These are phyloP conservation scores for Dactylis glomerata DNA, from an alignment of 176 grass and related monocot species.

Conservation along the genomic window DNA sequence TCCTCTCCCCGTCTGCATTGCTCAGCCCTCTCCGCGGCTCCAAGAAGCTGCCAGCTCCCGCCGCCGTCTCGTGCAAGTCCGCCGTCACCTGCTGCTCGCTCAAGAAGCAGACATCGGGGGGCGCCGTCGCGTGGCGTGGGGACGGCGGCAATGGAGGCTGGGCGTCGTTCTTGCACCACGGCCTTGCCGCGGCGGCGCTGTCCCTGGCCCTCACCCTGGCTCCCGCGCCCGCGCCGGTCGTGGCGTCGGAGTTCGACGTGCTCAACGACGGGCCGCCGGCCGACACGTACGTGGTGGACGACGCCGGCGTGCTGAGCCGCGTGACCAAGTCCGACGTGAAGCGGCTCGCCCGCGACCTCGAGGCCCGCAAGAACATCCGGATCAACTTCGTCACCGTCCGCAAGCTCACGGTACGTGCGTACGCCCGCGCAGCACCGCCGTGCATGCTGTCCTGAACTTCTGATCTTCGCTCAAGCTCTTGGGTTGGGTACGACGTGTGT, in stretches of 20 bases:
- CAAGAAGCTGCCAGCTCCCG: conserved; percentile 26
- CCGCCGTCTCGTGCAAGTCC: conserved; percentile 22
- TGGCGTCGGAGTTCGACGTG: conserved; percentile 91
- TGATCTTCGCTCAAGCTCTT: neutral
- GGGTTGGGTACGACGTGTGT: neutral
- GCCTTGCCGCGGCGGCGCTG: conserved; percentile 65
- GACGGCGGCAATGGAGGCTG: conserved; percentile 29
- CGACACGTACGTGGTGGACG: conserved; percentile 82
- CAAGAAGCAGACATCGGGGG: conserved; percentile 19
- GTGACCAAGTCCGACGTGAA: conserved; percentile 94
- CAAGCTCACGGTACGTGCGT: conserved; percentile 73
- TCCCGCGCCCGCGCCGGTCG: conserved; percentile 48
- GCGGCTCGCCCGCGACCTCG: conserved; percentile 68
- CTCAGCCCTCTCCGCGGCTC: conserved; percentile 46
- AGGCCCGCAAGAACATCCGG: conserved; percentile 75
- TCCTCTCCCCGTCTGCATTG: conserved; percentile 68
- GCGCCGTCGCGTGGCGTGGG: neutral
- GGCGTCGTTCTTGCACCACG: conserved; percentile 73
- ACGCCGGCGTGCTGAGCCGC: conserved; percentile 92
- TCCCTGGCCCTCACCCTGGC: conserved; percentile 72
- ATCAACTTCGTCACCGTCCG: conserved; percentile 94
- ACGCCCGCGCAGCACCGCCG: neutral
- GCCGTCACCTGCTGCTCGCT: conserved; percentile 42
- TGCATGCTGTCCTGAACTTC: neutral
- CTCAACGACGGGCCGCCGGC: conserved; percentile 68